Base-by-base conservation (phyloP, 257 asterid genomes). In the Vinca minor region DNA sequence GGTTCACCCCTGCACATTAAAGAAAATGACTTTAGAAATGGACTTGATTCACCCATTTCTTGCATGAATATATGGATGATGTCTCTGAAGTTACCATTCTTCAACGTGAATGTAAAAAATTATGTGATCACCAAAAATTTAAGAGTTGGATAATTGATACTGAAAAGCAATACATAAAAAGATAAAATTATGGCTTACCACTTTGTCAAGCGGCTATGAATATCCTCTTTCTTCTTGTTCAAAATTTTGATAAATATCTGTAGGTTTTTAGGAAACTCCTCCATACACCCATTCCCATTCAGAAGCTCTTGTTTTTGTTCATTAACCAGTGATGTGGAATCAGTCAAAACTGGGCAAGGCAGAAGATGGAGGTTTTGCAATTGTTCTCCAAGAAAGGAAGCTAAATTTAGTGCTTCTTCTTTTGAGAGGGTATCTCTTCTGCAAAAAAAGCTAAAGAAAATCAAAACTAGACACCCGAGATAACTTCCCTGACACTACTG, bases 351-450 rank as follows among this genome's bases (percentile, higher is more conserved):
- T 65, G 82, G 88, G 65, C 64, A 61, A 7, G 97, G 97, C 75
- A 93, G 68, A 69, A 55, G 71, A 74, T 89, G 98, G 74, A 93
- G 94, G 78, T 80, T 68, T 59, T 73, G 89, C 76, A 93, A 72
- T 83, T 89, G 94, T 82, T 93, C 90, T 54, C 97, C 98, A 77
- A 93, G 76, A 74, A 93, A 93, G 10, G 90, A 80, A 71, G 97
- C 96, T 80, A 93, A 71, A 70, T 73, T 76, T 71, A 81, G 74
- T 23, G 73, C 63, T 47, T 87, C 94, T 62, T 84, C 86, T 74
- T 77, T 83, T 58, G 95, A 76, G 28, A 93, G 83, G 58, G 72
- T 50, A 61, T 87, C 87, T 76, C 97, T 85, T 79, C 98, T 93
- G 91, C 83, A 76, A 72, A 77, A 61, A 69, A 49, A 80, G 58